Conservation (phyloP, 1,139 yeast species). For the Sugiyamaella sp. region DNA sequence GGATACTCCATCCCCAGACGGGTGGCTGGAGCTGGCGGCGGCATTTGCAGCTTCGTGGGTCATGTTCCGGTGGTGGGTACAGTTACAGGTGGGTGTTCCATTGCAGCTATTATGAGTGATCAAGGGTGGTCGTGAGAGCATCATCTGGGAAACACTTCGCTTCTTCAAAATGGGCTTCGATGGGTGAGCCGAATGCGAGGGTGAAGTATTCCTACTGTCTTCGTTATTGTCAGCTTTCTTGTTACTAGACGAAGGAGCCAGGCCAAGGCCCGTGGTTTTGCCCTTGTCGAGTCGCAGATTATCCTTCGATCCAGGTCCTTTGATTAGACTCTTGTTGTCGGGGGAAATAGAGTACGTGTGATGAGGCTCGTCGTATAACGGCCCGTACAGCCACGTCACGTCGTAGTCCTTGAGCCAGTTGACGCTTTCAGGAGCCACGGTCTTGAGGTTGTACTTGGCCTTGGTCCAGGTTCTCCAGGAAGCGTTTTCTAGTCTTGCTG, state of each 20-base stretch:
- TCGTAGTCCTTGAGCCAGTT: constrained; percentile 85
- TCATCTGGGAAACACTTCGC: constrained; percentile 75
- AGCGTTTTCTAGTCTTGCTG: constrained; percentile 77
- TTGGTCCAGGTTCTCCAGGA: constrained; percentile 92
- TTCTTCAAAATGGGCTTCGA: constrained; percentile 76
- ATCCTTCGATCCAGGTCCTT: constrained; percentile 23
- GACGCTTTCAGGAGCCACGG: constrained; percentile 74
- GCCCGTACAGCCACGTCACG: constrained; percentile 89
- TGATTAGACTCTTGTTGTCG: constrained; percentile 11
- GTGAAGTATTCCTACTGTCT: constrained; percentile 24
- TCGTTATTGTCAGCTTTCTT: constrained; percentile 29
- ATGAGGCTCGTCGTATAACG: constrained; percentile 57
- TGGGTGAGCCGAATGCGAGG: constrained; percentile 31
- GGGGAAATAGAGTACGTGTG: constrained; percentile 37
- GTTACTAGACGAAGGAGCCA: constrained; percentile 20
- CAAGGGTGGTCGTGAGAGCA: constrained; percentile 50
- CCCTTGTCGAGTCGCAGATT: constrained; percentile 8
- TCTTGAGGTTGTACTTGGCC: constrained; percentile 67
- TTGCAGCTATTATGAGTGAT: constrained; percentile 24
- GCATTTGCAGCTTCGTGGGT: constrained; percentile 22
- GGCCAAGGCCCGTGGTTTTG: not conserved
- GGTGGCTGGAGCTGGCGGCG: constrained; percentile 9
- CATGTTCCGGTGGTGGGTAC: constrained; percentile 22
- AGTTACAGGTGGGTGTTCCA: constrained; percentile 23
- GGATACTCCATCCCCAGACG: constrained; percentile 27